Conservation (phyloP, 169 alveolate genomes). For the Plasmodium cynomolgi region DNA sequence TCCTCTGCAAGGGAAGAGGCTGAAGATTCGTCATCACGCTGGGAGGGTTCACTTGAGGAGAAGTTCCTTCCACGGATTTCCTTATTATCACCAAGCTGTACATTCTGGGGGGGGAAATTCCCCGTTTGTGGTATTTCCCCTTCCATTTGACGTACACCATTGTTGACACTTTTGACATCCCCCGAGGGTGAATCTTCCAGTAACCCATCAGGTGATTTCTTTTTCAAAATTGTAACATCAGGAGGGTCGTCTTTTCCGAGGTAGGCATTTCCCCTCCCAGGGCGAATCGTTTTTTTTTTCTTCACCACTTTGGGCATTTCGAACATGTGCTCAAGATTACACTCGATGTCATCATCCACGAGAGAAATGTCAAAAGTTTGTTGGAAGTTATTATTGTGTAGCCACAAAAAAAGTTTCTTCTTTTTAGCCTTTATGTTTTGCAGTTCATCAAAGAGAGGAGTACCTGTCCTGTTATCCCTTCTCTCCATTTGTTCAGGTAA, state of each 20-base stretch:
- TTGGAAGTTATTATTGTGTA: slow-evolving; percentile 38
- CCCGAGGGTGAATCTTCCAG: background rate
- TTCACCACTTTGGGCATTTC: slow-evolving; percentile 48
- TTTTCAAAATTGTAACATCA: slow-evolving; percentile 1
- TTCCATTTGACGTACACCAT: background rate
- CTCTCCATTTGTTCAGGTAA: background rate
- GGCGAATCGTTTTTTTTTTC: slow-evolving; percentile 32
- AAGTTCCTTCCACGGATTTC: background rate
- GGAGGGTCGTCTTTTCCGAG: background rate
- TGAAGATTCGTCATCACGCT: background rate
- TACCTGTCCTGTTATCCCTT: background rate
- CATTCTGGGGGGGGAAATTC: background rate
- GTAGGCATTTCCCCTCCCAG: background rate
- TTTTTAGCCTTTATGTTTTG: slow-evolving; percentile 28
- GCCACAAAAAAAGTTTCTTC: slow-evolving; percentile 21
- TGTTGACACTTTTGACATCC: background rate
- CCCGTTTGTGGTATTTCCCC: background rate
- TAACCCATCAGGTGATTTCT: background rate
- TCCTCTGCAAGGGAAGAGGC: slow-evolving; percentile 6
- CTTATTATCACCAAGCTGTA: background rate
- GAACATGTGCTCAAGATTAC: slow-evolving; percentile 34
- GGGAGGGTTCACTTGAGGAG: background rate
- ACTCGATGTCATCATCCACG: slow-evolving; percentile 53
- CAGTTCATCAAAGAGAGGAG: background rate
- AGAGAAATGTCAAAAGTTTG: slow-evolving; percentile 47